phyloP scores from a whole-genome alignment of 495 filamentous ascomycete species.

The Elasticomyces elasticus region DNA sequence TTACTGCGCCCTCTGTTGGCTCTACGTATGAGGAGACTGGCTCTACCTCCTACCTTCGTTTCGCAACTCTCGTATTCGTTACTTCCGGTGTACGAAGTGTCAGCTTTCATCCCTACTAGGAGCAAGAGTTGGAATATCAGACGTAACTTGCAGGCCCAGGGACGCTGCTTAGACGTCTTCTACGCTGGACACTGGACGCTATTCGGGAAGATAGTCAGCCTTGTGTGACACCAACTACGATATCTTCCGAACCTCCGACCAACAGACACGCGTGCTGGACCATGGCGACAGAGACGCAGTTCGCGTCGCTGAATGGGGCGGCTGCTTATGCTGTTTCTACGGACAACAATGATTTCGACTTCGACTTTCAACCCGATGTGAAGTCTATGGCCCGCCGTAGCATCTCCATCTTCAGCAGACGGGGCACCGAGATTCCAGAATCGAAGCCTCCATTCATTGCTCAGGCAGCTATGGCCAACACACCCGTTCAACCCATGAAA shows the following conservation, averaged over 20 bases:
- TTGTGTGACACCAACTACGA: neutral
- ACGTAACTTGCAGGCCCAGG: neutral
- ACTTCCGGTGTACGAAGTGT: neutral
- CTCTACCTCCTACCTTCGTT: neutral
- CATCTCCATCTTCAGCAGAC: slow-evolving; percentile 18
- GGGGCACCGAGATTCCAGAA: slow-evolving; percentile 14
- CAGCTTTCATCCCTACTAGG: neutral
- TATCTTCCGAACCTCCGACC: neutral
- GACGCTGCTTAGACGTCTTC: neutral
- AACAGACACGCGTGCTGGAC: neutral
- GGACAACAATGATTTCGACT: neutral
- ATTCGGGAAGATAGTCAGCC: neutral
- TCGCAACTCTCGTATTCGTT: neutral
- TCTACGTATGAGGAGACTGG: neutral
- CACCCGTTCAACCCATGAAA: neutral
- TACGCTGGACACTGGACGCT: neutral
- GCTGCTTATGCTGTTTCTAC: neutral
- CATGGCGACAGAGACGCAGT: slow-evolving; percentile 1
- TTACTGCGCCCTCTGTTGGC: neutral
- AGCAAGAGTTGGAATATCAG: neutral
- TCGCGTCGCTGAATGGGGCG: slow-evolving; percentile 6
- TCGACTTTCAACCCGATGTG: slow-evolving; percentile 5
- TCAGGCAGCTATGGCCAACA: neutral
- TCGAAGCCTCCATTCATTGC: slow-evolving; percentile 8
- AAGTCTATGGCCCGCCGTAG: slow-evolving; percentile 12